These are phyloP conservation scores for Phialemoniopsis sp. DNA, from an alignment of 2,329 filamentous ascomycete species.

Conservation along the genomic window DNA sequence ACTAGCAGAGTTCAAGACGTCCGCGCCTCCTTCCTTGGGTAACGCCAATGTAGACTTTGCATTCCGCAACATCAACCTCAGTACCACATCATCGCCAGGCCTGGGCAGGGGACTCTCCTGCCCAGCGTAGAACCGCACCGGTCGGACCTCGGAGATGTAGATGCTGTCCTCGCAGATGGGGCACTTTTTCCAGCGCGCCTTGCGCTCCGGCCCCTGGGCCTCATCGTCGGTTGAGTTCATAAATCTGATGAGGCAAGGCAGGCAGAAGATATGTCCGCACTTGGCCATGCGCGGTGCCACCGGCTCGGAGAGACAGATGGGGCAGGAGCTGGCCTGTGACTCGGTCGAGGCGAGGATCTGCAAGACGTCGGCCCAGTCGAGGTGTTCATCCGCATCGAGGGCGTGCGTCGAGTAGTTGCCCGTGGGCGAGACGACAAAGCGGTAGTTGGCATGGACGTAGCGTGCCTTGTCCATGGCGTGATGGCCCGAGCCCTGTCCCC, in stretches of 20 bases:
- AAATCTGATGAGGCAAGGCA: conserved; percentile 89
- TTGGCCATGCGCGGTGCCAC: conserved; percentile 95
- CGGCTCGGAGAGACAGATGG: conserved; percentile 89
- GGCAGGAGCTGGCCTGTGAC: conserved; percentile 84
- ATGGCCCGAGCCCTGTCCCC: conserved; percentile 84
- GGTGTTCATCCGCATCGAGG: conserved; percentile 78
- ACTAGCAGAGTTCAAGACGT: conserved; percentile 61
- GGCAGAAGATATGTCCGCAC: conserved; percentile 95
- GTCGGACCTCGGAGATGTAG: conserved; percentile 85
- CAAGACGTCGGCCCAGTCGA: conserved; percentile 87
- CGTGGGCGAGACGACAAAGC: conserved; percentile 86
- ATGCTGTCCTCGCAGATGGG: conserved; percentile 92
- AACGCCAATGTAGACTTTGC: conserved; percentile 81
- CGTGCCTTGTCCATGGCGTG: conserved; percentile 88
- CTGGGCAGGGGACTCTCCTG: conserved; percentile 78
- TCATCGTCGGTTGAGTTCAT: conserved; percentile 87
- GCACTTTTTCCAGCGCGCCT: conserved; percentile 83
- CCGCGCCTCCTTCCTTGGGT: conserved; percentile 72
- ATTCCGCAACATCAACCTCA: conserved; percentile 79
- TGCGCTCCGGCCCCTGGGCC: conserved; percentile 13
- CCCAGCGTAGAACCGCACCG: conserved; percentile 86
- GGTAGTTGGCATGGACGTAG: conserved; percentile 92
- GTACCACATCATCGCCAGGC: conserved; percentile 83
- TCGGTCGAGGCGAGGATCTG: conserved; percentile 88
- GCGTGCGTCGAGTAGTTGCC: conserved; percentile 78